Evolutionary conservation across 768 basidiomycete species (phyloP).

Genomic region (Pleurotus eryngii): DNA sequence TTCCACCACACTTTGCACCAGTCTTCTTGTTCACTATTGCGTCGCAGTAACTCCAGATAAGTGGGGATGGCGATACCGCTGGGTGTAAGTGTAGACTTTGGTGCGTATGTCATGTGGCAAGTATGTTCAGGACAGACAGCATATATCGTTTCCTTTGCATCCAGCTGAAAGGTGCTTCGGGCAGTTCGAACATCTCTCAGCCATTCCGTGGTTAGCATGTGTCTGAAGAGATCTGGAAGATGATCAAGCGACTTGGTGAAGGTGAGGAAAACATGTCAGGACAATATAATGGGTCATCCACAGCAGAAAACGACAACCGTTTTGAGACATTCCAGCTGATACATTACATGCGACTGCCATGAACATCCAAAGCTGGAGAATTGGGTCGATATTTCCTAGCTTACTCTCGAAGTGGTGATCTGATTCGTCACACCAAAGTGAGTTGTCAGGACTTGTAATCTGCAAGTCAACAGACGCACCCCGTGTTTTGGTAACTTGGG

Average conservation of each 20-base stretch:
- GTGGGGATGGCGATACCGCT: neutral
- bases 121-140: neutral
- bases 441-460: too few relatives aligned
- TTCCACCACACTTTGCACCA: neutral
- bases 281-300: neutral
- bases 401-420: too few relatives aligned
- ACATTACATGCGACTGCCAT: constrained; percentile 5
- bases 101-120: neutral
- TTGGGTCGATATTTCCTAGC: neutral
- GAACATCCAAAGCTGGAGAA: constrained; percentile 3
- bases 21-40: neutral
- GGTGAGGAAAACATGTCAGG: neutral
- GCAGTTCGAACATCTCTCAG: neutral
- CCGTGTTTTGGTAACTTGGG: too few relatives aligned
- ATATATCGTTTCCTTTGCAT: neutral
- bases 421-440: too few relatives aligned
- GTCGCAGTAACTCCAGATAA: neutral
- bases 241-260: neutral
- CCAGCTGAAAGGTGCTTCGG: neutral
- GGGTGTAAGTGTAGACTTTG: neutral
- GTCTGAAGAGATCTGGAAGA: neutral
- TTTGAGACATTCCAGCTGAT: neutral
- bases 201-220: neutral
- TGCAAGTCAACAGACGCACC: too few relatives aligned
- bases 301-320: neutral